Conservation (phyloP, 768 basidiomycete genomes). For the Phylloporus scabripes region DNA sequence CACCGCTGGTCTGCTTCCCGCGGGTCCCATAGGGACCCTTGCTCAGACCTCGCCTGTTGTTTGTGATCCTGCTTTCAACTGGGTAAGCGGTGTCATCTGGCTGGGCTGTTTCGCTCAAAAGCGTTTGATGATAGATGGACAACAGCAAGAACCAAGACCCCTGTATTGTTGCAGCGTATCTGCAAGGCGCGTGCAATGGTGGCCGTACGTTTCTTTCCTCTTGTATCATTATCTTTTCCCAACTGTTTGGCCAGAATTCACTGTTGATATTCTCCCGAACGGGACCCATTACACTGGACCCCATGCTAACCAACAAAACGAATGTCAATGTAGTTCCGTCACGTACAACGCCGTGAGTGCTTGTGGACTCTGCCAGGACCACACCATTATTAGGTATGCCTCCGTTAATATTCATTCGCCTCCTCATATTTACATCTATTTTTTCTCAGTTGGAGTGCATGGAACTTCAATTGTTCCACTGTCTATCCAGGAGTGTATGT, state of each 20-base stretch:
- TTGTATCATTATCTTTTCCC: constrained; percentile 6
- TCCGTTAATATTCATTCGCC: neutral
- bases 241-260: constrained; percentile 28
- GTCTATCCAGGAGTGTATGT: constrained; percentile 29
- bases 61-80: constrained; percentile 21
- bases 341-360: constrained; percentile 53
- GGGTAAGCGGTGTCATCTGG: constrained; percentile 19
- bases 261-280: constrained; percentile 35
- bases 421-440: constrained; percentile 4
- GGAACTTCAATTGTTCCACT: constrained; percentile 44
- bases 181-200: constrained; percentile 38
- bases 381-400: constrained; percentile 32
- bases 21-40: constrained; percentile 8
- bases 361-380: constrained; percentile 52
- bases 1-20: constrained; percentile 11
- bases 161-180: constrained; percentile 40
- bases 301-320: constrained; percentile 21
- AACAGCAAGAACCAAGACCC: constrained; percentile 47
- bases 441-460: constrained; percentile 44
- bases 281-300: constrained; percentile 31
- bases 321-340: constrained; percentile 53
- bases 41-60: constrained; percentile 23
- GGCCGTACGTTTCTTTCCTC: constrained; percentile 33
- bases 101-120: neutral
- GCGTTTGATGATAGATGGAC: constrained; percentile 18